phyloP scores from a whole-genome alignment of 2,329 filamentous ascomycete species.

The Fusarium citri region DNA sequence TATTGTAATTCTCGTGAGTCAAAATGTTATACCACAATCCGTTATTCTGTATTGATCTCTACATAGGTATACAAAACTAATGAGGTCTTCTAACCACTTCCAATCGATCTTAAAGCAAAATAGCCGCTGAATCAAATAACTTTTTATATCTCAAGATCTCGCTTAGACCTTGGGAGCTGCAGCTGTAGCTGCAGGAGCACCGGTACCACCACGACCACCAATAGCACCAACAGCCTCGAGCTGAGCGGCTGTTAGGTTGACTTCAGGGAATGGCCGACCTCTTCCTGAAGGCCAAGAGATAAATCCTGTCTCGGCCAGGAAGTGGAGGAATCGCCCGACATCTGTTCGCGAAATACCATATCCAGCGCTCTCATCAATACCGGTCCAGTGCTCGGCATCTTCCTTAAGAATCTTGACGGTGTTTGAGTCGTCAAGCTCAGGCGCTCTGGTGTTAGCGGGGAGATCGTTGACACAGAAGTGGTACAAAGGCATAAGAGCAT shows the following conservation, averaged over 20 bases:
- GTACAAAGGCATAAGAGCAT: conserved; percentile 28
- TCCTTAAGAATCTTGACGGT: conserved; percentile 71
- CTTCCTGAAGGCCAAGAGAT: conserved; percentile 46
- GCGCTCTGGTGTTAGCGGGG: conserved; percentile 24
- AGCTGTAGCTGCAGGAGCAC: background rate
- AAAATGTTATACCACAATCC: background rate
- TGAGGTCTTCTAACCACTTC: background rate
- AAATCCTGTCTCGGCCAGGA: conserved; percentile 48
- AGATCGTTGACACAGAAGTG: conserved; percentile 29
- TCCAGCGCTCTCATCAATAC: conserved; percentile 65
- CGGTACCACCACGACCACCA: conserved; percentile 41
- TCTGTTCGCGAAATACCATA: conserved; percentile 46
- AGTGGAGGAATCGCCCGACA: conserved; percentile 46
- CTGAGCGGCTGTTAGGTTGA: conserved; percentile 35
- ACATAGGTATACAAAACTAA: background rate
- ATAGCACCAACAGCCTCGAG: conserved; percentile 38
- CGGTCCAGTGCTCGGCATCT: conserved; percentile 70
- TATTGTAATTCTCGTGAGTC: background rate
- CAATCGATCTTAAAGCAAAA: background rate
- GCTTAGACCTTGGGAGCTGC: conserved; percentile 3
- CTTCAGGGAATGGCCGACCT: conserved; percentile 43
- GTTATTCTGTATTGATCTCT: background rate
- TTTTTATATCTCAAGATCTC: background rate
- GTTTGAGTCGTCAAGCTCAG: conserved; percentile 57
- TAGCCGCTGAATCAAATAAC: conserved; percentile 9